Conservation (phyloP, 1,284 basidiomycete species). For the Ceratobasidium sp. region DNA sequence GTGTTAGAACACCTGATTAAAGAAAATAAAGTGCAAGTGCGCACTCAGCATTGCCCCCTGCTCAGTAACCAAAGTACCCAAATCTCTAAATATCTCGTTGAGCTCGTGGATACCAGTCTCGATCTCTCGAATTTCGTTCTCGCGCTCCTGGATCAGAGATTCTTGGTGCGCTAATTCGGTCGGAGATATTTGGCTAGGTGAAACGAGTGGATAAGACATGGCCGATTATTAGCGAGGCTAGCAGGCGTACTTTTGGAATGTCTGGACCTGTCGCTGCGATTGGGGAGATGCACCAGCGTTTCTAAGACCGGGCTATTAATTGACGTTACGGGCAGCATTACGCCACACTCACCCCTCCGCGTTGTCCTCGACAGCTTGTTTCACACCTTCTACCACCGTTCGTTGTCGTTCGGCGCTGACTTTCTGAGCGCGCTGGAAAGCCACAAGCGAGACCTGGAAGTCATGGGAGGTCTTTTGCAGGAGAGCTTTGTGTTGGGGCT, state of each 20-base stretch:
- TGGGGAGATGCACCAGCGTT: slow-evolving; percentile 27
- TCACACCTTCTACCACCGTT: slow-evolving; percentile 84
- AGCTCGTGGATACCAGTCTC: slow-evolving; percentile 98
- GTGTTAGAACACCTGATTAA: slow-evolving; percentile 1
- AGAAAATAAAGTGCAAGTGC: slow-evolving; percentile 53
- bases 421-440: slow-evolving; percentile 93
- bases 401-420: slow-evolving; percentile 89
- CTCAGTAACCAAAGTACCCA: slow-evolving; percentile 94
- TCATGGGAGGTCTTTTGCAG: slow-evolving; percentile 94
- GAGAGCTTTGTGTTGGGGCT: slow-evolving; percentile 81
- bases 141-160: slow-evolving; percentile 94
- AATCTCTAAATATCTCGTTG: slow-evolving; percentile 96
- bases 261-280: slow-evolving; percentile 74
- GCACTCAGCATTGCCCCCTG: slow-evolving; percentile 95
- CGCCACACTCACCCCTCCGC: slow-evolving; percentile 53
- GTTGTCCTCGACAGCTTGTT: slow-evolving; percentile 80
- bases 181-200: slow-evolving; percentile 67
- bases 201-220: neutral
- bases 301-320: neutral
- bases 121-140: slow-evolving; percentile 95
- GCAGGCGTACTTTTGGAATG: slow-evolving; percentile 28
- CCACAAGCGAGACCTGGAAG: slow-evolving; percentile 87
- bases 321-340: slow-evolving; percentile 34
- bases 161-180: slow-evolving; percentile 98
- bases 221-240: neutral